Base-by-base conservation (phyloP, 2,329 filamentous ascomycete genomes). In the Colletotrichum sp. region DNA sequence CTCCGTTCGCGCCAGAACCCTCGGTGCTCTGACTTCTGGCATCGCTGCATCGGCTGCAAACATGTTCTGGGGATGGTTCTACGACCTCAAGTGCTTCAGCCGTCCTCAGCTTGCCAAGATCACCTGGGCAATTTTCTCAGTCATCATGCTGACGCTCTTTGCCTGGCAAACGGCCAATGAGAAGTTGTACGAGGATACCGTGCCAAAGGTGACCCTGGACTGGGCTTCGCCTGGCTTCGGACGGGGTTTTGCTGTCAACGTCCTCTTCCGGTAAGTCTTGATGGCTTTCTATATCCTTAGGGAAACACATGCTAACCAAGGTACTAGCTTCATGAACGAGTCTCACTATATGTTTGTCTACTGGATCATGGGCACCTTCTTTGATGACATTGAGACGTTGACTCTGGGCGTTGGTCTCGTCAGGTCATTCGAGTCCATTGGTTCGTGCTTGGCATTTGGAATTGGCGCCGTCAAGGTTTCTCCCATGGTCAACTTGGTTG, bases 271-370 rank as follows among this genome's bases (percentile, higher is more conserved):
- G 82, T 88, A 79, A 34, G 72, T 60, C 26, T 58, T 0, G 21
- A 13, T 28, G 0, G 4, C 3, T 58, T 0, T 9, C 8, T 16
- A 0, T 0, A 28, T 18, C 0, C 3, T 18, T 6, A 1, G 5
- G 13, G 5, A 3, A 58, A 21, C 2, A 21, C 28, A 58, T 0
- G n/a, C 70, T 79, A 8, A 79, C 71, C 48, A 9, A 38, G 5
- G 1, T 18, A 3, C 0, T 2, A 83, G 81, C 12, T 88, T 89
- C 78, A 85, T 89, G 80, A 89, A 89, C 73, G 88, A 90, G 77
- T 87, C 86, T 0, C 85, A 89, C 58, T 87, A 87, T 77, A 89
- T 89, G 82, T 89, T 88, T 70, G 85, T 88, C 1, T 89, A 89
- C 80, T 89, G 87, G 87, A 79, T 89, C 16, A 82, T 89, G 2